Evolutionary conservation across 768 basidiomycete genomes (phyloP).

Genomic region (Lactifluus subvellereus): DNA sequence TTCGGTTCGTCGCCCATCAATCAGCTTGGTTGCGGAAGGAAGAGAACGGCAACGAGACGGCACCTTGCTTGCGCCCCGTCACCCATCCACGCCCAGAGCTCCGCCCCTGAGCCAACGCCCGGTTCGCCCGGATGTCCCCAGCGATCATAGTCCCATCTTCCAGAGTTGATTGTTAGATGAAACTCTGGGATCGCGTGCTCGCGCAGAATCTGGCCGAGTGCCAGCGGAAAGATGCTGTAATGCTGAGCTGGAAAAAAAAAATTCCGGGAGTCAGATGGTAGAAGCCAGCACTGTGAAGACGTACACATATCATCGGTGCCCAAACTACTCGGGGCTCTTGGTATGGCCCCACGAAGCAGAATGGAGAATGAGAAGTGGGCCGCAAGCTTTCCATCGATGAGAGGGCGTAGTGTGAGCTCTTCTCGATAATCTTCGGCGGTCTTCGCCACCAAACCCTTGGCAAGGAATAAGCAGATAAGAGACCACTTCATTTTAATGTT

Average conservation of each 20-base stretch:
- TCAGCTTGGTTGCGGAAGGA: too few species aligned
- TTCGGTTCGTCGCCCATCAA: not conserved
- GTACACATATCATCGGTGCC: conserved; percentile 43
- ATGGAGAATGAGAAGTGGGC: conserved; percentile 80
- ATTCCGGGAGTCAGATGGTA: not conserved
- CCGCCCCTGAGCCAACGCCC: conserved; percentile 79
- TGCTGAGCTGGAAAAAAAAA: conserved; percentile 57
- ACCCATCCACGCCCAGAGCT: conserved; percentile 91
- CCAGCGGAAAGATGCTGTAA: conserved; percentile 80
- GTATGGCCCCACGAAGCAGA: conserved; percentile 45
- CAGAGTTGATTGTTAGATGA: conserved; percentile 85
- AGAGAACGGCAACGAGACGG: not conserved
- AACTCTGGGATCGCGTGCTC: conserved; percentile 84
- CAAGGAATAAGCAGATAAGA: not conserved
- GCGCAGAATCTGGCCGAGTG: conserved; percentile 80
- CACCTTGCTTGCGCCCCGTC: conserved; percentile 50
- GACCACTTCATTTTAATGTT: conserved; percentile 4
- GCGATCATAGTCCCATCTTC: conserved; percentile 81
- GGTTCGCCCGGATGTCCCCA: conserved; percentile 80
- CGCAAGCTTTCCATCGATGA: conserved; percentile 78
- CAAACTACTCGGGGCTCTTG: conserved; percentile 49
- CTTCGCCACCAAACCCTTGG: not conserved
- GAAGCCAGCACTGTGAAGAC: conserved; percentile 23
- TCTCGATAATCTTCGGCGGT: conserved; percentile 42
- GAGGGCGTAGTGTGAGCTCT: conserved; percentile 48